Percentiles rank a stretch among this genome's conserved stretches.
Evolutionary conservation across 352 stramenopile genomes (phyloP).

Genomic region (Achlya hypogyna): DNA sequence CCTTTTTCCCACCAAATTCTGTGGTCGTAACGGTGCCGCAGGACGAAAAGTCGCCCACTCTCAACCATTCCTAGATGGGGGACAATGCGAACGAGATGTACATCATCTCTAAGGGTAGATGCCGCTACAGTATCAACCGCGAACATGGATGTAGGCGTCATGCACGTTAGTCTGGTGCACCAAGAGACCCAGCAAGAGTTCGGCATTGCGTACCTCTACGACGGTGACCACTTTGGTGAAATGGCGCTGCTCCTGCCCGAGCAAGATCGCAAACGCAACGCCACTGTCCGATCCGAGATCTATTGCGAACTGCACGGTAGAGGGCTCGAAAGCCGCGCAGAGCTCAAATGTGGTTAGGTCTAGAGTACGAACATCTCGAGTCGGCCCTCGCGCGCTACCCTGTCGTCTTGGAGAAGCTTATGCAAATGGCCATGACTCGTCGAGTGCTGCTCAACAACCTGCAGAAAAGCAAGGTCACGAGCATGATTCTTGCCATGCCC

Average conservation of each 20-base stretch:
- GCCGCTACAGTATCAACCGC: not conserved
- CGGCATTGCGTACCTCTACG: conserved; percentile 4
- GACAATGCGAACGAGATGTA: conserved; percentile 2
- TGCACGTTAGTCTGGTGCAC: not conserved
- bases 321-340: no score
- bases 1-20: not conserved
- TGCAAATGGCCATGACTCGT: not conserved
- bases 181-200: not conserved
- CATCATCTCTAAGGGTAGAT: not conserved
- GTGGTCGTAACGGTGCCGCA: not conserved
- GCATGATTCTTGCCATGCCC: conserved; percentile 5
- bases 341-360: not conserved
- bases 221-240: not conserved
- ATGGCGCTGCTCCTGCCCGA: not conserved
- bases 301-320: conserved; percentile 3
- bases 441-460: not conserved
- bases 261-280: not conserved
- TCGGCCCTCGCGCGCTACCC: not conserved
- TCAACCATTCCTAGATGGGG: not conserved
- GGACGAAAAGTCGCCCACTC: not conserved
- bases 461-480: conserved; percentile 2
- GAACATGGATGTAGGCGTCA: not conserved
- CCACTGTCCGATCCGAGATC: not conserved
- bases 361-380: conserved; percentile 7
- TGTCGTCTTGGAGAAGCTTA: not conserved